phyloP scores from a whole-genome alignment of 2,329 filamentous ascomycete genomes.

The Pseudocercospora fijiensis region DNA sequence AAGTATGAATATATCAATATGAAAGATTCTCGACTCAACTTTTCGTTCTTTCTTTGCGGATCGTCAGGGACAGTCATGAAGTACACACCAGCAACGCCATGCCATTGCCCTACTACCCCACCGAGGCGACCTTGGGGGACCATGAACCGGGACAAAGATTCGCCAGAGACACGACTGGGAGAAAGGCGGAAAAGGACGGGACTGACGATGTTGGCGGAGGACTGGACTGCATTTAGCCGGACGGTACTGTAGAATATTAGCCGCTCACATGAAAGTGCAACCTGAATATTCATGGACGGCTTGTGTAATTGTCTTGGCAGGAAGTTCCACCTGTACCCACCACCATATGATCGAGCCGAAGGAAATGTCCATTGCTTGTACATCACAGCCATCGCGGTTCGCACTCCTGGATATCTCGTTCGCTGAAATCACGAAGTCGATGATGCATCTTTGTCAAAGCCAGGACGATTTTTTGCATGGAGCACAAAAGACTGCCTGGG shows the following conservation, averaged over 20 bases:
- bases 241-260: no score
- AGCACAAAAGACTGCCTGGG: no score
- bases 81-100: conserved; percentile 16
- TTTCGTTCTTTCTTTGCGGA: conserved; percentile 11
- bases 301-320: not conserved
- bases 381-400: no score
- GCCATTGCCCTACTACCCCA: conserved; percentile 13
- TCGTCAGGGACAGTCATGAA: conserved; percentile 12
- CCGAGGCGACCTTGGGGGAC: not conserved
- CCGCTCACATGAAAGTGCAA: not conserved
- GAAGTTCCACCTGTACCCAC: not conserved
- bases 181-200: not conserved
- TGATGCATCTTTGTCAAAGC: no score
- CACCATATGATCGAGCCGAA: not conserved
- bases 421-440: no score
- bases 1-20: not conserved
- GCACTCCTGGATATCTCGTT: no score
- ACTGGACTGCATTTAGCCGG: not conserved
- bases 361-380: no score
- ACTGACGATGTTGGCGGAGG: not conserved
- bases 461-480: no score
- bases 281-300: not conserved
- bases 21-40: not conserved
- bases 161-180: conserved; percentile 4
- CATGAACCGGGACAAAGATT: conserved; percentile 10